These are phyloP conservation scores for Marchantia polymorpha DNA, from an alignment of 225 moss, liverwort and hornwort species.

Conservation along the genomic window DNA sequence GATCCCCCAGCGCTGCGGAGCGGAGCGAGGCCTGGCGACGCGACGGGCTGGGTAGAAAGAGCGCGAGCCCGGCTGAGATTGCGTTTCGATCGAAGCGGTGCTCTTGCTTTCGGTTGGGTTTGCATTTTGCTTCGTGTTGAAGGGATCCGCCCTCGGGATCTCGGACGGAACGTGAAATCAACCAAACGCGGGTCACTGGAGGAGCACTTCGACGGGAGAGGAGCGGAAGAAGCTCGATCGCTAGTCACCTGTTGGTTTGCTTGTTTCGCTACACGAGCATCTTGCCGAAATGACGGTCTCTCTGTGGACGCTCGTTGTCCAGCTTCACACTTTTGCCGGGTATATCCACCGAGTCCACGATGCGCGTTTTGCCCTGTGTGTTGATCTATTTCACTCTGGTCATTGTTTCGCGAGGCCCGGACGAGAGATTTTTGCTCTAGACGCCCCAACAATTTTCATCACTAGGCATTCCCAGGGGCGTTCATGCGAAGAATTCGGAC, in stretches of 20 bases:
- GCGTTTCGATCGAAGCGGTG: neutral
- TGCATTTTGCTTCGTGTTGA: too few species aligned
- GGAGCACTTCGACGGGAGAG: neutral
- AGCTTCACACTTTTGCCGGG: constrained; percentile 35
- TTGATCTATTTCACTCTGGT: neutral
- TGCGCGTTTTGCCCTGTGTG: neutral
- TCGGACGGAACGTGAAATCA: neutral
- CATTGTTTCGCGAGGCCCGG: too few species aligned
- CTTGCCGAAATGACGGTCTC: constrained; percentile 18
- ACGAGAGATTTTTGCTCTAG: too few species aligned
- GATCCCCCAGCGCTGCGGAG: neutral
- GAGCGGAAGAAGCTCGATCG: neutral
- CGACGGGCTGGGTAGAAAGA: neutral
- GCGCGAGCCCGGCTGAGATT: neutral
- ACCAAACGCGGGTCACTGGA: neutral
- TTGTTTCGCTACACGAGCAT: neutral
- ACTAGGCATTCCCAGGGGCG: too few species aligned
- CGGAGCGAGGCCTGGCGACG: neutral
- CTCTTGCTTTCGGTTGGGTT: neutral
- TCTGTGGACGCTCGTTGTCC: constrained; percentile 29
- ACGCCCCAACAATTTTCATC: too few species aligned
- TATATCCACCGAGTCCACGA: neutral
- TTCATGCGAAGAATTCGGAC: too few species aligned
- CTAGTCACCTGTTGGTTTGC: neutral
- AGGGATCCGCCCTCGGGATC: neutral